A percentile compares a stretch with the other conserved stretches of the same genome.
These are phyloP conservation scores for Calocera cornea DNA, from an alignment of 768 basidiomycete species.

Conservation along the genomic window DNA sequence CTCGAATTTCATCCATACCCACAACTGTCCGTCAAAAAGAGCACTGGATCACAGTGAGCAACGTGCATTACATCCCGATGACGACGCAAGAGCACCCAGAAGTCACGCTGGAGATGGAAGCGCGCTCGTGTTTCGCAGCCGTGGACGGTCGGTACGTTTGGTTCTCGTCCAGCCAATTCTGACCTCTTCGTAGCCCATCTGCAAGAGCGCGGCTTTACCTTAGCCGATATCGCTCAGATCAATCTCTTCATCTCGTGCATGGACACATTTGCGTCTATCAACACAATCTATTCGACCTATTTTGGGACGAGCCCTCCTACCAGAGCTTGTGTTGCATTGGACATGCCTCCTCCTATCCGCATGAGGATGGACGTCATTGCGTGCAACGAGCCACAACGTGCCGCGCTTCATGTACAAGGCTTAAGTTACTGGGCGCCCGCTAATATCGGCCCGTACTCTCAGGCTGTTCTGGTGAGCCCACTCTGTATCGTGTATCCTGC, in stretches of 20 bases:
- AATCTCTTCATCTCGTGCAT: conserved; percentile 76
- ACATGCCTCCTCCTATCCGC: conserved; percentile 42
- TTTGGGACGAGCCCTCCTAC: conserved; percentile 89
- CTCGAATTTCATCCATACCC: not conserved
- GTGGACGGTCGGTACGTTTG: conserved; percentile 40
- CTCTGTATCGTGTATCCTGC: not conserved
- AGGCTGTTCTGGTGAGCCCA: conserved; percentile 61
- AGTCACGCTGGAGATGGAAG: conserved; percentile 53
- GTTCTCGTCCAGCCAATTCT: not conserved
- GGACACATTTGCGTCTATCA: conserved; percentile 61
- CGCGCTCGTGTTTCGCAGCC: conserved; percentile 48
- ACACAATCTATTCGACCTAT: conserved; percentile 61
- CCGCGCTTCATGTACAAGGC: conserved; percentile 84
- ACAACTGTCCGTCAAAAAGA: conserved; percentile 22
- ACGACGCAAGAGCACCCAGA: conserved; percentile 13
- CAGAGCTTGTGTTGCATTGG: conserved; percentile 82
- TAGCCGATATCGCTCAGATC: conserved; percentile 57
- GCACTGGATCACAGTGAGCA: conserved; percentile 57
- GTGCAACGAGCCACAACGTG: conserved; percentile 34
- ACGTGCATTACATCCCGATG: conserved; percentile 29
- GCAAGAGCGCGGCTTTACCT: conserved; percentile 31
- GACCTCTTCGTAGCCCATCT: conserved; percentile 38
- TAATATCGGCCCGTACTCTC: conserved; percentile 97
- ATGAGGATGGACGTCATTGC: conserved; percentile 73
- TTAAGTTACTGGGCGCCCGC: conserved; percentile 98